Conservation (phyloP, 768 basidiomycete species). For the Austroboletus festivus region DNA sequence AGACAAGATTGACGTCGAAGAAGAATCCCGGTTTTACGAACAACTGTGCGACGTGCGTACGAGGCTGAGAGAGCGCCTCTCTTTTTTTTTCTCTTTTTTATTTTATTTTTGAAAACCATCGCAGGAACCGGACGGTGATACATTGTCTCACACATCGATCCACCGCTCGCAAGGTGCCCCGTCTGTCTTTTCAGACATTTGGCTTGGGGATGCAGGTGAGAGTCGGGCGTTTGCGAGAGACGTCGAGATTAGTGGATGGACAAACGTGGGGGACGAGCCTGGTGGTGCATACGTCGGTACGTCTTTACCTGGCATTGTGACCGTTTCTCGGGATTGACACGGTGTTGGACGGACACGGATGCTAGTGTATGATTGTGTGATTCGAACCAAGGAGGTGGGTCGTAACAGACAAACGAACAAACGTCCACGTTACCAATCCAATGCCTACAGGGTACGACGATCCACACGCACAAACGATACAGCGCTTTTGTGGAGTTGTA, state of each 20-base stretch:
- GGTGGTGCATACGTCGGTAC: constrained; percentile 66
- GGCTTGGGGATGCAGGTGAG: constrained; percentile 59
- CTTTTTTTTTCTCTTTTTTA: no score
- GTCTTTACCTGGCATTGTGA: constrained; percentile 10
- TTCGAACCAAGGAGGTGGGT: constrained; percentile 57
- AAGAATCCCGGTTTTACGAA: constrained; percentile 65
- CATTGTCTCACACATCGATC: constrained; percentile 19
- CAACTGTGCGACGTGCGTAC: constrained; percentile 48
- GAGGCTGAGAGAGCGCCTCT: background rate
- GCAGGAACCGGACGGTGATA: constrained; percentile 24
- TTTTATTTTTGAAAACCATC: background rate
- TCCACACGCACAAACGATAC: constrained; percentile 67
- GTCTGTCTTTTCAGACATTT: constrained; percentile 70
- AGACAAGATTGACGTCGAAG: constrained; percentile 60
- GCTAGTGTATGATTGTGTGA: constrained; percentile 68
- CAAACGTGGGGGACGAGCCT: constrained; percentile 62
- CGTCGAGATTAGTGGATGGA: constrained; percentile 69
- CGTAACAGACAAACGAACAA: background rate
- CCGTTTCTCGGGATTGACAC: no score
- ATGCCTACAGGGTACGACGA: constrained; percentile 47
- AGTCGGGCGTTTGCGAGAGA: constrained; percentile 58
- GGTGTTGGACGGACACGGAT: no score
- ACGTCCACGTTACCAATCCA: no score
- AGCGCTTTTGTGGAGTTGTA: constrained; percentile 60
- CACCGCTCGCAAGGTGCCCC: constrained; percentile 37